Evolutionary conservation across 2,329 filamentous ascomycete genomes (phyloP), one percentile per base, ranked within the genome.

Genomic region (Mycosphaerella arachidis): DNA sequence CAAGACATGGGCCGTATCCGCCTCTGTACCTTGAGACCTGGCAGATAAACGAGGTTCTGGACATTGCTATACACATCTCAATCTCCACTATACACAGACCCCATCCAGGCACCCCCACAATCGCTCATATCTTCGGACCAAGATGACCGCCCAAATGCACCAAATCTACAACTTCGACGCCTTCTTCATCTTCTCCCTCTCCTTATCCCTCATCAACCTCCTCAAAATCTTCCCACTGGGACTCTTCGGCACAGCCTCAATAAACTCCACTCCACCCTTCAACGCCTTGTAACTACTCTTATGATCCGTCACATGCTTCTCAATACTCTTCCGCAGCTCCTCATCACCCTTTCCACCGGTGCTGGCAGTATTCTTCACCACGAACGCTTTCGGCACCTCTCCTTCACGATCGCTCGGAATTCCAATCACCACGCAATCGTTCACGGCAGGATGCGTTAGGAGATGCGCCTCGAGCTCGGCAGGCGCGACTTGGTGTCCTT

Each of bases 391-490:
- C 20, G 85, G 85, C 0, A 86, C 75, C 66, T 87, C 85, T 30
- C 85, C 85, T 0, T 85, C 81, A 6, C 77, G 72, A 6, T 84
- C 84, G 60, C 87, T 85, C 0, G 86, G 88, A 1, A 92, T 79
- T 13, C 87, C 86, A 64, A 94, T 91, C 7, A 95, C 90, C 13
- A 90, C 86, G 66, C 86, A 89, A 74, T 95, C 90, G 48, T 85
- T 84, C n/a, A 94, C 90, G 10, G 82, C 80, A 0, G 86, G 84
- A 71, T 93, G 90, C 0, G 86, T 83, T 13, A 95, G 84, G 5
- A 95, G 80, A 68, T 91, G 88, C 1, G 89, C 87, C 75, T 95
- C 90, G 1, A 95, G 83, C 72, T 94, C 90, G 1, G 90, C 90
- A 0, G 90, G 90, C 0, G 90, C 89, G 24, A 94, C 90, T 85